phyloP scores from a whole-genome alignment of 306 rosid genomes.

The Pyrus betulifolia region DNA sequence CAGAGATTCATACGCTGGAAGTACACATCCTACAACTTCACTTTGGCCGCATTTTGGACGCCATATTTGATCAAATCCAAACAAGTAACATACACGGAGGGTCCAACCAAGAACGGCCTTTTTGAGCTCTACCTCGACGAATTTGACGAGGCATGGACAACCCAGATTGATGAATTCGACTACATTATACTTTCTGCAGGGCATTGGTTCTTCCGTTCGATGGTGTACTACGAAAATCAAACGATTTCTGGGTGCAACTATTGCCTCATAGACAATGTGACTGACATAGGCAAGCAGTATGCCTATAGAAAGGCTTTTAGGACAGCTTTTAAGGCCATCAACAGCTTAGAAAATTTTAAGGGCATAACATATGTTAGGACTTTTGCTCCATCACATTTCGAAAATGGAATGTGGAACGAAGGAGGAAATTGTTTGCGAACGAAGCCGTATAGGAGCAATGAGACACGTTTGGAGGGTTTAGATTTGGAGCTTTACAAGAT shows the following conservation, averaged over 20 bases:
- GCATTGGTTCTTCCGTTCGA: slow-evolving; percentile 70
- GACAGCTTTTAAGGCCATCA: slow-evolving; percentile 60
- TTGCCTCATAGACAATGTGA: slow-evolving; percentile 52
- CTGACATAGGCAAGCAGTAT: slow-evolving; percentile 54
- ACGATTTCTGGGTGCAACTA: slow-evolving; percentile 57
- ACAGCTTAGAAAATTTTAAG: slow-evolving; percentile 39
- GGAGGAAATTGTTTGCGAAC: slow-evolving; percentile 78
- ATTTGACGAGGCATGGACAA: slow-evolving; percentile 56
- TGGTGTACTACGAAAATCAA: slow-evolving; percentile 45
- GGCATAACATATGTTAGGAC: slow-evolving; percentile 65
- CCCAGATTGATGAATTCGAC: slow-evolving; percentile 47
- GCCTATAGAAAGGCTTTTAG: slow-evolving; percentile 63
- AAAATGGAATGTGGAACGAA: slow-evolving; percentile 66
- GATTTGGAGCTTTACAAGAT: slow-evolving; percentile 65
- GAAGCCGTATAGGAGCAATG: slow-evolving; percentile 61
- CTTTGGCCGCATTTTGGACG: slow-evolving; percentile 68
- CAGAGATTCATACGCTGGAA: slow-evolving; percentile 58
- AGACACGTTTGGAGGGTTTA: slow-evolving; percentile 47
- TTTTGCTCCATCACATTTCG: slow-evolving; percentile 79
- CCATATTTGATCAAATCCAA: slow-evolving; percentile 62
- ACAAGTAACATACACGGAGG: slow-evolving; percentile 23
- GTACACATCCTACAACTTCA: slow-evolving; percentile 76
- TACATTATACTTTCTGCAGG: slow-evolving; percentile 63
- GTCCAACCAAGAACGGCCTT: slow-evolving; percentile 46
- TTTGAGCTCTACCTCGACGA: slow-evolving; percentile 72